Evolutionary conservation across 1,284 basidiomycete species (phyloP), one percentile per base, ranked within the genome.

Genomic region (Leccinum pachyderme): DNA sequence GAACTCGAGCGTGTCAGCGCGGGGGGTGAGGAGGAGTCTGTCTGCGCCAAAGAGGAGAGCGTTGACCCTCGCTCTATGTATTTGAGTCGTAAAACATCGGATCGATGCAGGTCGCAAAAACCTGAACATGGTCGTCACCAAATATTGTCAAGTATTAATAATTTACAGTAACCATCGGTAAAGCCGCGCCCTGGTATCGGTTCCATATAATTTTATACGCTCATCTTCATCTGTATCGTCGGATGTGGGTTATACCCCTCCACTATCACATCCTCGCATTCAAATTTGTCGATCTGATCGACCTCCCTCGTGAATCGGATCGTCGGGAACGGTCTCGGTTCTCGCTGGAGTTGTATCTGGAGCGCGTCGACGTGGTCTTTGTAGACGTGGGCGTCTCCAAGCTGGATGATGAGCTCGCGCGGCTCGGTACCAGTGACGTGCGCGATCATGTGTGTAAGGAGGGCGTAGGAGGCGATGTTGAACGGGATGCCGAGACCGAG

Each of bases 301-400:
- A 79, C 78, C 22, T 83, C 77, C 54, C 90, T 78, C 50, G 76
- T 81, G 81, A 89, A 93, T 31, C 75, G 72, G 37, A 99, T 71
- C 58, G 81, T 95, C 0, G 96, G 96, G 76, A 98, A 98, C 6
- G 83, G 74, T 46, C 82, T 79, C 7, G 96, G 95, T 59, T 85
- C 79, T 25, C 96, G 78, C 67, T 81, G 76, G 37, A 98, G 78
- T 73, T 99, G 96, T 31, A 81, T 77, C 68, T 90, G 76, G 32
- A 99, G 80, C 12, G 95, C 91, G 22, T 90, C 87, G 44, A 97
- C 82, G 66, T 99, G 97, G 68, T 99, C 93, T 47, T 81, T 79
- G 75, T 99, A 99, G 6, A 99, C 93, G 66, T 99, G 96, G 4
- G 96, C 95, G 65, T 99, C 96, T 7, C 96, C 96, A 65, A 99